Percentiles rank a stretch among this genome's conserved stretches.
Conservation (phyloP, 352 stramenopile species). For the Phytopythium chamaehyphon region DNA sequence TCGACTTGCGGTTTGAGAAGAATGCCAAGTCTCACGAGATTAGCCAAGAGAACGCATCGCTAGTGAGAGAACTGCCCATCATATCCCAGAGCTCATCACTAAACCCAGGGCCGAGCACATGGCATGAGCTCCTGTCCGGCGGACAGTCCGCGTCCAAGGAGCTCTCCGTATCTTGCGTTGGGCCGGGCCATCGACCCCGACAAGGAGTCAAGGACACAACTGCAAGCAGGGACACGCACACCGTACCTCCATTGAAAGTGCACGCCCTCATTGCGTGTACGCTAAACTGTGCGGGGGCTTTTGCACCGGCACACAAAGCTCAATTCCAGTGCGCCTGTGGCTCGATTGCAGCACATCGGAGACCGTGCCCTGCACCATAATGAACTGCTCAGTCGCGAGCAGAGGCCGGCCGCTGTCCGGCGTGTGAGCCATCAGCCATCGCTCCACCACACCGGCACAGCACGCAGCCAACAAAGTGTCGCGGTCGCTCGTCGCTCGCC, state of each 20-base stretch:
- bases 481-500: not conserved
- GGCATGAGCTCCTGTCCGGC: no score
- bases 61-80: not conserved
- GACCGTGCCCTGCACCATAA: not conserved
- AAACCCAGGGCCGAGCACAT: slow-evolving; percentile 15
- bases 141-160: slow-evolving; percentile 11
- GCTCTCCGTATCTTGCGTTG: slow-evolving; percentile 21
- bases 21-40: not conserved
- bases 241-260: slow-evolving; percentile 1
- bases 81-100: not conserved
- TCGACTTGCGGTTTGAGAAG: not conserved
- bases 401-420: slow-evolving; percentile 1
- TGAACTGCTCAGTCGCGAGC: not conserved
- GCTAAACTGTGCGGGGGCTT: not conserved
- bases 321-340: not conserved
- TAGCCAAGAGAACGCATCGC: slow-evolving; percentile 10
- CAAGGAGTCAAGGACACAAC: slow-evolving; percentile 11
- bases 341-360: no score
- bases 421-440: slow-evolving; percentile 8
- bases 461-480: not conserved
- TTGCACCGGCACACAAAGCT: not conserved
- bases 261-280: slow-evolving; percentile 1
- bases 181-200: slow-evolving; percentile 11
- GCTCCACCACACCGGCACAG: slow-evolving; percentile 4
- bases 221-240: slow-evolving; percentile 24